Base-by-base conservation (phyloP, 495 filamentous ascomycete genomes). In the Aspergillus leporis region DNA sequence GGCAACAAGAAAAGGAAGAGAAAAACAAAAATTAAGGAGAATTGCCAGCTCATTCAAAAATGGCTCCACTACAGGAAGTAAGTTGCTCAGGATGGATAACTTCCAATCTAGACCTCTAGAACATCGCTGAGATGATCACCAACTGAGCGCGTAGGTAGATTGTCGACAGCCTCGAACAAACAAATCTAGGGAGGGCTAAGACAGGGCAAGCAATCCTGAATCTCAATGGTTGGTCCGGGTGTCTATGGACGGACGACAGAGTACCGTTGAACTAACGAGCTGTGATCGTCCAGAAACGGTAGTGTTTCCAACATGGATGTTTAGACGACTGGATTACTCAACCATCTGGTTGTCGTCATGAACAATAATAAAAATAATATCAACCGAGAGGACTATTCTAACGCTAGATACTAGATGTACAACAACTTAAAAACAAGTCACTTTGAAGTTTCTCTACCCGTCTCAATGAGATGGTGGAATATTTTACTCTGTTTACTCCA, bases 11-110 rank as follows among this genome's bases (percentile, higher is more conserved):
- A 38, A 13, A 13, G 7, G 16, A 16, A 14, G 38, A 14, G n/a
- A 41, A 41, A 14, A 28, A 28, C 3, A 23, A 41, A n/a, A 14
- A n/a, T n/a, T 5, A 12, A 23, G 5, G 2, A 8, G 23, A 14
- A 47, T 47, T 47, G 43, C 43, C 43, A 47, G 43, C 43, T 47
- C 43, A 47, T 12, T 23, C 18, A 22, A 2, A n/a, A n/a, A n/a
- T n/a, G 43, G 43, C 43, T 47, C 43, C 43, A 47, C 43, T 23
- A 47, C 19, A 8, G 43, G 43, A 47, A 47, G 43, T 45, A 47
- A 47, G 43, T 47, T 47, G 43, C 18, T 2, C 19, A 5, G 23
- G 43, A 23, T 23, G 19, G 18, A 23, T 23, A 47, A 19, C 34
- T 36, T 14, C 19, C 43, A 47, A 47, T 47, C 43, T 47, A 47